Conservation (phyloP, 139 green algal genomes). For the Mesostigma viride region DNA sequence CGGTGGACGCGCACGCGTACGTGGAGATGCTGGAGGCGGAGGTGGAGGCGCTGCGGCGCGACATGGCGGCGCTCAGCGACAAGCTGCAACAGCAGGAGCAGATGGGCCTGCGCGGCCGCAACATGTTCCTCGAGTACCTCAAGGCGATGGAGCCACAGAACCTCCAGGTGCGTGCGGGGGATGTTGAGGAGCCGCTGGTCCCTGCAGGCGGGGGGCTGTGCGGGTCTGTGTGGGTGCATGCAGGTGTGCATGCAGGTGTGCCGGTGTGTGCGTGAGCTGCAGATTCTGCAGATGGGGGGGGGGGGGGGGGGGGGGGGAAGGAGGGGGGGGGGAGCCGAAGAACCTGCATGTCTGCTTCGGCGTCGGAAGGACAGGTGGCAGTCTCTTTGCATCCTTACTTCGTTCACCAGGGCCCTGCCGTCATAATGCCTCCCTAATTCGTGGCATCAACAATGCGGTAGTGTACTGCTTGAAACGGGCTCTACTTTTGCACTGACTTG, state of each 20-base stretch:
- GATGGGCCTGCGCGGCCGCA: background rate
- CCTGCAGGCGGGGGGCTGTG: no score
- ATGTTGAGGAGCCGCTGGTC: no score
- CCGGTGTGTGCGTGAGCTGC: conserved; percentile 7
- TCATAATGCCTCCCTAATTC: no score
- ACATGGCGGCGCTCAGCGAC: conserved; percentile 16
- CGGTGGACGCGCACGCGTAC: conserved; percentile 55
- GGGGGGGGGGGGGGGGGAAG: background rate
- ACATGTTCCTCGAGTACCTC: conserved; percentile 57
- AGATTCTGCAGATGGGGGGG: background rate
- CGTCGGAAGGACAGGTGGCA: no score
- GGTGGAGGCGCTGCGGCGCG: conserved; percentile 12
- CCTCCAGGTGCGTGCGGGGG: conserved; percentile 38
- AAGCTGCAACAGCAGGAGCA: conserved; percentile 12
- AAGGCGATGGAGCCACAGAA: conserved; percentile 44
- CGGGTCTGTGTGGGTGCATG: no score
- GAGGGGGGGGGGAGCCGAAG: background rate
- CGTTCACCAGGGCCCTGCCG: no score
- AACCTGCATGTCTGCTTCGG: background rate
- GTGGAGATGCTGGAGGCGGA: conserved; percentile 61
- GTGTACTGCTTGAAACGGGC: no score
- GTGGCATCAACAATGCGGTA: no score
- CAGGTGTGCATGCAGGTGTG: conserved; percentile 1
- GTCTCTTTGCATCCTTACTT: no score
- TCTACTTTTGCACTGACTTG: no score